Percentiles rank a stretch among this genome's conserved stretches.
Conservation (phyloP, 768 basidiomycete genomes). For the Suillus placidus region DNA sequence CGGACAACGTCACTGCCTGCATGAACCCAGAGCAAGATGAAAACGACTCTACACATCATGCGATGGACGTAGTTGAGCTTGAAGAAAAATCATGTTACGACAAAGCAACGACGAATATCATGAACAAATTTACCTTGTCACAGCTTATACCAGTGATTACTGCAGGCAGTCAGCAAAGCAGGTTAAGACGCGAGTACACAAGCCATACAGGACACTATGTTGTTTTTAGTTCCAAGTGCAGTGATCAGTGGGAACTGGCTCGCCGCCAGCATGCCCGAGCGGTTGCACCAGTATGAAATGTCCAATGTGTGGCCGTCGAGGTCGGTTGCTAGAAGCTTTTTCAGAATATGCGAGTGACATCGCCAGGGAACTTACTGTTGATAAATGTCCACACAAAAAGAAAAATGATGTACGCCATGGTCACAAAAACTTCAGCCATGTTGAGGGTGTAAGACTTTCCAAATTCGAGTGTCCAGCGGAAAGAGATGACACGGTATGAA, state of each 20-base stretch:
- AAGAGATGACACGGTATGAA: conserved; percentile 46
- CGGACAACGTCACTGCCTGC: conserved; percentile 41
- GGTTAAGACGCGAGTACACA: background rate
- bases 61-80: conserved; percentile 46
- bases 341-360: background rate
- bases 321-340: conserved; percentile 22
- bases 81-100: background rate
- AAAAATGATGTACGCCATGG: conserved; percentile 44
- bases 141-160: conserved; percentile 56
- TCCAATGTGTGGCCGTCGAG: conserved; percentile 20
- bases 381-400: conserved; percentile 46
- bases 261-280: conserved; percentile 45
- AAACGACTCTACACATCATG: conserved; percentile 45
- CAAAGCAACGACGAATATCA: background rate
- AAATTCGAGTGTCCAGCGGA: conserved; percentile 48
- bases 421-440: conserved; percentile 48
- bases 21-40: conserved; percentile 52
- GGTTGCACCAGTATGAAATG: conserved; percentile 32
- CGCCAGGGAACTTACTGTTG: conserved; percentile 41
- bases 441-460: conserved; percentile 40
- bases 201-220: conserved; percentile 45
- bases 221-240: conserved; percentile 65
- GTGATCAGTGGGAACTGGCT: conserved; percentile 57
- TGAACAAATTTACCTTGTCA: conserved; percentile 43
- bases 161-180: conserved; percentile 22